phyloP scores from a whole-genome alignment of 1,284 basidiomycete species.

The Marasmius fiardii region DNA sequence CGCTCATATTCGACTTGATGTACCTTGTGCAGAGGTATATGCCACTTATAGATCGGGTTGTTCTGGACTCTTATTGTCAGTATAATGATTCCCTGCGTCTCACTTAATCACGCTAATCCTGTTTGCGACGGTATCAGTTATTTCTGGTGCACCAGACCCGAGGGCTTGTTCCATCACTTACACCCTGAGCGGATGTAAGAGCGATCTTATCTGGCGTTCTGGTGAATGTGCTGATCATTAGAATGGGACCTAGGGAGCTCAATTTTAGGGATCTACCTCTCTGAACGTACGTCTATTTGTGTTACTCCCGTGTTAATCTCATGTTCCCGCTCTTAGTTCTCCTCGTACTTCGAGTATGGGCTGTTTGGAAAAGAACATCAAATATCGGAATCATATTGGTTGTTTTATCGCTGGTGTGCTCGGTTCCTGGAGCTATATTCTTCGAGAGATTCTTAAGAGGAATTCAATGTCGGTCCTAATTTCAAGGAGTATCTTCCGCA shows the following conservation, averaged over 20 bases:
- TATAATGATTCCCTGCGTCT: not conserved
- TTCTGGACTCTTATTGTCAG: not conserved
- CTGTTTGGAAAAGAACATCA: not conserved
- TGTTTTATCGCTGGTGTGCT: not conserved
- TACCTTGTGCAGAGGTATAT: not conserved
- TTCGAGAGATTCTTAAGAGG: not conserved
- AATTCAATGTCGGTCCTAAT: not conserved
- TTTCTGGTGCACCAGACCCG: not conserved
- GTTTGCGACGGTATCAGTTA: not conserved
- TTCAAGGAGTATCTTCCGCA: not conserved
- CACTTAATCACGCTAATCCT: not conserved
- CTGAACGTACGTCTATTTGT: not conserved
- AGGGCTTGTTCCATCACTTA: not conserved
- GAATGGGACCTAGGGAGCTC: not conserved
- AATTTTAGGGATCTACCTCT: not conserved
- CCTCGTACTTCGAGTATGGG: not conserved
- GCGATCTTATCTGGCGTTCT: not conserved
- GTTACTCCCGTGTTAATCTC: not conserved
- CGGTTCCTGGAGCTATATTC: not conserved
- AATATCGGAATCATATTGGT: not conserved
- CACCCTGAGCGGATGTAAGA: not conserved
- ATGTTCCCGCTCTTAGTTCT: not conserved
- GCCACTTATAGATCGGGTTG: not conserved
- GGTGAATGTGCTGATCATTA: not conserved
- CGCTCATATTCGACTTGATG: not conserved